Evolutionary conservation across 768 basidiomycete genomes (phyloP), one percentile per base, ranked within the genome.

Genomic region (Suillus tomentosus): DNA sequence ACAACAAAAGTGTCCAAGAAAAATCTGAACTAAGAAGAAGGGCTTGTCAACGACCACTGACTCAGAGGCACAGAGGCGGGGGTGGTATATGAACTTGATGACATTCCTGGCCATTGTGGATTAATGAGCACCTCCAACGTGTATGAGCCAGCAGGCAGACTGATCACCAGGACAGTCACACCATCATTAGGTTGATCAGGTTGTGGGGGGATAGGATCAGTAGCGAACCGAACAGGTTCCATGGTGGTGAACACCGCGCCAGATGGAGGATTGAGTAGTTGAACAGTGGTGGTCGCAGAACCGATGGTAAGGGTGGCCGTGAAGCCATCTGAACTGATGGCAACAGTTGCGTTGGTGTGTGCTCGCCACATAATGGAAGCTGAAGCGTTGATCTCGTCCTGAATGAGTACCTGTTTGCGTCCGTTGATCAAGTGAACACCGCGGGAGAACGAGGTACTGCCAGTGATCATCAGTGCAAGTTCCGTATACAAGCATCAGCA

Each of bases 281-380:
- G 73, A 65, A 94, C 85, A 61, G 79, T 73, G 79, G 94, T 77
- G 48, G 84, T 89, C 75, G 92, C 78, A 37, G 84, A 87, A 51
- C 84, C 91, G 59, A 96, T 84, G 8, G 77, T 79, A 66, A 99
- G 79, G 4, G 89, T 93, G 1, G 95, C 96, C 1, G 88, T 84
- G 5, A 83, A 85, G 39, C 89, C 87, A 61, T 74, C 77, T 61
- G 77, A 71, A 62, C 74, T 70, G 43, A 94, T 75, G n/a, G 81
- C 74, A 27, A 87, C 68, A 4, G 94, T 94, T 13, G 96, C 96
- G 77, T 99, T 99, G 63, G 96, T 98, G 77, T 99, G 95, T 83
- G 93, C 92, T 55, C 94, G 88, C 96, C 96, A 97, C 79, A 89
- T 85, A 54, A 97, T 74, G 24, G 81, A 69, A 7, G 75, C 79